These are phyloP conservation scores for Colletotrichum orchidophilum DNA, from an alignment of 2,329 filamentous ascomycete species.

Conservation along the genomic window DNA sequence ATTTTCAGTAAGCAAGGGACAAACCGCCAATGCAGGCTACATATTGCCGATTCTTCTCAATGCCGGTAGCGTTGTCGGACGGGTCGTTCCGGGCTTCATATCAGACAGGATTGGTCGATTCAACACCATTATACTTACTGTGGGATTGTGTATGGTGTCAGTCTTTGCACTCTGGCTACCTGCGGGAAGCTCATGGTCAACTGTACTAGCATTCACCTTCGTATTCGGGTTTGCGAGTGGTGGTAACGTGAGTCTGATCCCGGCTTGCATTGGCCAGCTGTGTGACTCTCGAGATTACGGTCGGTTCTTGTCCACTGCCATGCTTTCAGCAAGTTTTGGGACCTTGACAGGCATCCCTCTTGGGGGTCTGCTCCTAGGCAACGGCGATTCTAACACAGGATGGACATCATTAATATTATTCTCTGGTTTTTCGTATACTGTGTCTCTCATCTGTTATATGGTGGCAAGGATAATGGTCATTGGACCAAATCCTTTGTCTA, in stretches of 20 bases:
- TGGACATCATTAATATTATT: neutral
- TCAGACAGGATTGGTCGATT: slow-evolving; percentile 75
- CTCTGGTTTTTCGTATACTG: neutral
- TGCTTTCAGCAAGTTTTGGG: slow-evolving; percentile 56
- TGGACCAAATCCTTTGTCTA: no score
- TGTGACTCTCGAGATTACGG: slow-evolving; percentile 76
- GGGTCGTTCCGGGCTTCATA: slow-evolving; percentile 72
- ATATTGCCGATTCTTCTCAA: slow-evolving; percentile 76
- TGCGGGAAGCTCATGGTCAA: slow-evolving; percentile 50
- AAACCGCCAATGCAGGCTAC: slow-evolving; percentile 47
- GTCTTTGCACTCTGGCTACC: slow-evolving; percentile 72
- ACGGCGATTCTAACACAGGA: neutral
- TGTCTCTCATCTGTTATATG: neutral
- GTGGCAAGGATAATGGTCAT: neutral
- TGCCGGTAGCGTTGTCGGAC: slow-evolving; percentile 73
- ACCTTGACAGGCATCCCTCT: slow-evolving; percentile 61
- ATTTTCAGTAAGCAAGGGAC: neutral
- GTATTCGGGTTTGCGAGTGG: slow-evolving; percentile 77
- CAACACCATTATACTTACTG: slow-evolving; percentile 72
- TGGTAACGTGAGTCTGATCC: slow-evolving; percentile 74
- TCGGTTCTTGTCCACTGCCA: slow-evolving; percentile 74
- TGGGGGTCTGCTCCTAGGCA: neutral
- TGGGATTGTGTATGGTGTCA: slow-evolving; percentile 52
- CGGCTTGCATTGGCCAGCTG: slow-evolving; percentile 76
- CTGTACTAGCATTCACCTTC: slow-evolving; percentile 68